These are phyloP conservation scores for Thoreauomyces humboldtii DNA, from an alignment of 192 early-diverging fungal genomes.

Conservation along the genomic window DNA sequence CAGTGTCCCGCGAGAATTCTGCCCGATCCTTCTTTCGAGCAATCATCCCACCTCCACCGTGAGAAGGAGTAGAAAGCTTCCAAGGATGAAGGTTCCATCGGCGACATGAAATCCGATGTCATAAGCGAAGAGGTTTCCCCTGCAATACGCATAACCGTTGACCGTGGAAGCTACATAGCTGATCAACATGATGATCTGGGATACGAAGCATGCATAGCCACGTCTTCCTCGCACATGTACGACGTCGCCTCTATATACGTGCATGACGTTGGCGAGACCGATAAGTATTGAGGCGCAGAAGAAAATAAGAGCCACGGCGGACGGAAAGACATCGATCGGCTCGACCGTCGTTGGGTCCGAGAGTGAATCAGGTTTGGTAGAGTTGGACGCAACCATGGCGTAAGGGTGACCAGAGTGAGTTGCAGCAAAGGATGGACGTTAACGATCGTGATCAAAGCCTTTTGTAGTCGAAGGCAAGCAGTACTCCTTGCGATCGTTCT, in stretches of 20 bases:
- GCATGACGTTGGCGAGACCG: background rate
- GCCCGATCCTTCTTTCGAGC: too few species aligned
- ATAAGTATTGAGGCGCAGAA: background rate
- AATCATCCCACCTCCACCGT: background rate
- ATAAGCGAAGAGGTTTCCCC: background rate
- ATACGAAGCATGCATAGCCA: background rate
- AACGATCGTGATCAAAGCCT: too few species aligned
- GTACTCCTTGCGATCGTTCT: too few species aligned
- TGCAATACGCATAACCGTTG: background rate
- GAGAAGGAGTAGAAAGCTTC: background rate
- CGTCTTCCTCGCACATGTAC: background rate
- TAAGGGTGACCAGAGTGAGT: too few species aligned
- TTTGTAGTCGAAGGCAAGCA: too few species aligned
- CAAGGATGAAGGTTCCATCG: background rate
- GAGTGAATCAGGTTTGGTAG: too few species aligned
- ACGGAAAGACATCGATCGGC: too few species aligned
- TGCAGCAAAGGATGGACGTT: too few species aligned
- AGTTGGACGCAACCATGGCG: too few species aligned
- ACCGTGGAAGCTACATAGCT: background rate
- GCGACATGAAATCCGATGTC: background rate
- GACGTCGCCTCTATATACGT: background rate
- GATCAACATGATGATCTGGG: background rate
- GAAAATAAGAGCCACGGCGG: too few species aligned
- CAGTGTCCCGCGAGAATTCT: too few species aligned
- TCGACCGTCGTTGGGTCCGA: too few species aligned